A percentile compares a stretch with the other conserved stretches of the same genome.
Conservation (phyloP, 371 early-diverging fungal genomes). For the Mortierella sp. region DNA sequence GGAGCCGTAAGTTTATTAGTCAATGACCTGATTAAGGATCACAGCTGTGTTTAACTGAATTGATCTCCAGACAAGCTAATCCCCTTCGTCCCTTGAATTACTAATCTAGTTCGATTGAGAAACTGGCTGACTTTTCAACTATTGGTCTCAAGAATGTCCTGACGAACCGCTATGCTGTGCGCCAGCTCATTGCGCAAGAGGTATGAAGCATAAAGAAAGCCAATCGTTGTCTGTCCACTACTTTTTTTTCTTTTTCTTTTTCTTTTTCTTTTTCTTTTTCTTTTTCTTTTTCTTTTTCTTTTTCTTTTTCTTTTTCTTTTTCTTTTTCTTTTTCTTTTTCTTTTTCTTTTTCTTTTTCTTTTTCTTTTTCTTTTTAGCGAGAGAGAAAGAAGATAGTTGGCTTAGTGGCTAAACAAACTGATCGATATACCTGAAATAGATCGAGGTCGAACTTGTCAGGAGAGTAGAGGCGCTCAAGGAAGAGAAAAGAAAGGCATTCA, state of each 20-base stretch:
- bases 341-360: too few species aligned
- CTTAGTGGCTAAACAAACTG: too few species aligned
- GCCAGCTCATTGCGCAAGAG: conserved; percentile 84
- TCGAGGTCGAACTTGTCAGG: conserved; percentile 69
- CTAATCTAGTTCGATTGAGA: conserved; percentile 65
- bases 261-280: too few species aligned
- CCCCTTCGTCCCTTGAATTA: too few species aligned
- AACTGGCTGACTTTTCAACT: conserved; percentile 57
- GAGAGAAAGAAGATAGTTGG: too few species aligned
- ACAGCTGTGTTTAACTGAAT: conserved; percentile 3
- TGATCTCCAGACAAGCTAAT: background rate
- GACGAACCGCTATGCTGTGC: conserved; percentile 74
- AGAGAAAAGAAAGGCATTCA: conserved; percentile 14
- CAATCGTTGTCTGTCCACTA: background rate
- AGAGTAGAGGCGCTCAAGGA: conserved; percentile 58
- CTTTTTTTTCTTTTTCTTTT: conserved; percentile 2
- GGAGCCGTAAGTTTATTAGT: conserved; percentile 77
- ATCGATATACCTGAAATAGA: too few species aligned
- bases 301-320: too few species aligned
- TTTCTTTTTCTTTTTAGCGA: too few species aligned
- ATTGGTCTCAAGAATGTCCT: conserved; percentile 57
- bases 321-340: too few species aligned
- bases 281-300: too few species aligned
- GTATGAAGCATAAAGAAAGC: conserved; percentile 47
- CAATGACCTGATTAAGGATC: conserved; percentile 5